These are phyloP conservation scores for Candida loeiensis DNA, from an alignment of 805 yeast species.

Conservation along the genomic window DNA sequence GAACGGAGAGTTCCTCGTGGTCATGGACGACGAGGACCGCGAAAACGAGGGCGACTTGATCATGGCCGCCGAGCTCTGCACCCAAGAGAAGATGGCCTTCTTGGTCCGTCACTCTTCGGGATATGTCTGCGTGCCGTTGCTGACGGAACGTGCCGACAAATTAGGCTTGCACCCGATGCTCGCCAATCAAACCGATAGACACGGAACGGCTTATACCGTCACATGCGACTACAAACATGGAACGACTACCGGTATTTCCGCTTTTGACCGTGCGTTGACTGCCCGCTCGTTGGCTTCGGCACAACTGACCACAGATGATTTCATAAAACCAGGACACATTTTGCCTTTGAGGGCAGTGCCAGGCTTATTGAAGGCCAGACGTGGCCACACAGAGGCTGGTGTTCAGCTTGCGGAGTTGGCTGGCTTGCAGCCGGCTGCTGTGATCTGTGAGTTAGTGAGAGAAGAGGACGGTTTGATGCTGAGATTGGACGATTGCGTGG, in stretches of 20 bases:
- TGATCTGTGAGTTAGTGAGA: constrained; percentile 88
- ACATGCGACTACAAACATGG: constrained; percentile 84
- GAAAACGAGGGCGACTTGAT: constrained; percentile 98
- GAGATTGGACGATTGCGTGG: constrained; percentile 81
- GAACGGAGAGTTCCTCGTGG: constrained; percentile 81
- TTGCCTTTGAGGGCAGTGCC: constrained; percentile 89
- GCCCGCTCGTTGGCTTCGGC: constrained; percentile 67
- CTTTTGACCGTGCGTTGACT: constrained; percentile 88
- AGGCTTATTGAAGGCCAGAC: constrained; percentile 74
- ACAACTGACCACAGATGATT: constrained; percentile 53
- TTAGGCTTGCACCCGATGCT: constrained; percentile 80
- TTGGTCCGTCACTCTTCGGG: constrained; percentile 85
- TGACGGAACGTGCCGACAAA: constrained; percentile 71
- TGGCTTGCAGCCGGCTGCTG: constrained; percentile 81
- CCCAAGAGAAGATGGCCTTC: constrained; percentile 90
- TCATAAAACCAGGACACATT: constrained; percentile 90
- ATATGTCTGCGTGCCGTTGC: constrained; percentile 87
- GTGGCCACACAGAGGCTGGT: constrained; percentile 97
- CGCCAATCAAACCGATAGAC: constrained; percentile 63
- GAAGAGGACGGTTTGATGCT: constrained; percentile 95
- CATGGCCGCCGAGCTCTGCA: constrained; percentile 79
- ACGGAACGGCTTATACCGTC: constrained; percentile 95
- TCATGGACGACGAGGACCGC: constrained; percentile 95
- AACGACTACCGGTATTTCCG: constrained; percentile 95
- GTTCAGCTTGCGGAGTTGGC: constrained; percentile 80